phyloP scores from a whole-genome alignment of 192 early-diverging fungal species.

The Rhizophagus prolifer region DNA sequence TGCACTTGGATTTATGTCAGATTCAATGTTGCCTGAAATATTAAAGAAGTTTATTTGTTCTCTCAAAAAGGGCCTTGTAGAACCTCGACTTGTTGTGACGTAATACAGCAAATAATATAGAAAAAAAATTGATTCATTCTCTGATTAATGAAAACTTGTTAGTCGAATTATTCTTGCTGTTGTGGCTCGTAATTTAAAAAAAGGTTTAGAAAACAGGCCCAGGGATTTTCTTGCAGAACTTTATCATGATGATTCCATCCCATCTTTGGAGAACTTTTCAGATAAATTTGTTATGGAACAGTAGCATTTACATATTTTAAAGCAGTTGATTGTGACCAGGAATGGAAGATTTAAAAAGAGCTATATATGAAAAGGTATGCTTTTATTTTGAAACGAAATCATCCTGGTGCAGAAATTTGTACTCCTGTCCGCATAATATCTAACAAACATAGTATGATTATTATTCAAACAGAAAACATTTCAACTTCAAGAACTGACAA shows the following conservation, averaged over 20 bases:
- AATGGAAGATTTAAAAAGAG: background rate
- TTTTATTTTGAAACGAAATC: constrained; percentile 6
- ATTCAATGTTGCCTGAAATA: background rate
- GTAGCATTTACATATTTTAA: constrained; percentile 5
- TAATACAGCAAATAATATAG: no score
- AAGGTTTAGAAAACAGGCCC: background rate
- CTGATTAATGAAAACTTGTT: constrained; percentile 5
- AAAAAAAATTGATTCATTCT: no score
- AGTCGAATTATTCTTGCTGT: constrained; percentile 12
- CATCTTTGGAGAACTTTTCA: background rate
- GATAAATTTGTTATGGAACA: background rate
- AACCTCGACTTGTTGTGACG: no score
- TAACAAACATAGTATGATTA: background rate
- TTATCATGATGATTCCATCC: background rate
- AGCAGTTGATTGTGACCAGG: background rate
- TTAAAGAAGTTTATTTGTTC: background rate
- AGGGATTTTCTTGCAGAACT: background rate
- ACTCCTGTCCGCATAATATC: constrained; percentile 1
- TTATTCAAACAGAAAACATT: background rate
- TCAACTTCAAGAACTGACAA: no score
- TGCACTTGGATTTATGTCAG: background rate
- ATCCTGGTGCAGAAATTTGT: constrained; percentile 19
- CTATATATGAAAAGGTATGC: background rate
- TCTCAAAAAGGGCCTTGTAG: background rate
- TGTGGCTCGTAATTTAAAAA: background rate